Base-by-base conservation (phyloP, 2,329 filamentous ascomycete genomes). In the Aspergillus fumigatus region DNA sequence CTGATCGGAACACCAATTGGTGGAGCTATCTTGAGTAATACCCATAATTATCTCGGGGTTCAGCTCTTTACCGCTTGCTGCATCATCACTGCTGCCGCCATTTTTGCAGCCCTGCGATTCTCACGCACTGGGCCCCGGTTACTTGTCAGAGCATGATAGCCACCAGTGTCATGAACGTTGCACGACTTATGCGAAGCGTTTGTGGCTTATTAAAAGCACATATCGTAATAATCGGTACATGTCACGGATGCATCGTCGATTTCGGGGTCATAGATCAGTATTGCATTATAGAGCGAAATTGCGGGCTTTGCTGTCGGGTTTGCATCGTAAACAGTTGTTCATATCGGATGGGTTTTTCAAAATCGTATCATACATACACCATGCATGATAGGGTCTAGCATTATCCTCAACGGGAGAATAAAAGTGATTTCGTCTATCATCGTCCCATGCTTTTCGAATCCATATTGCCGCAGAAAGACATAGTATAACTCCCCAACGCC, bases 1-100 rank as follows among this genome's bases (percentile, higher is more conserved):
- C 61, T 85, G 57, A 74, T 83, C 7, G 83, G 83, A 2, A 83
- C 82, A 3, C 83, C 83, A 0, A 83, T 84, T 53, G 79, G 79
- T 2, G 83, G 83, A 19, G 79, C 79, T 14, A 82, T 85, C 32
- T 59, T 83, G 56, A 73, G 74, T 51, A 62, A 67, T 4, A 76
- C 76, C 14, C 73, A 78, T 9, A 54, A 65, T 6, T 79, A 73
- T 54, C 62, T 77, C 2, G 77, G 77, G 9, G 70, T 77, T 8
- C 75, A 77, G 62, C 63, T 76, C 4, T 77, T 77, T 51, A 75
- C 74, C 3, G 74, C 70, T 25, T 71, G 67, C 48, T 72, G 66
- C 57, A 65, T 74, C 23, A 59, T 67, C 11, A 52, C 58, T 2
- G 67, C 70, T 11, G 62, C 66, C 8, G 53, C 50, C 11, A 59